Evolutionary conservation across 2,329 filamentous ascomycete genomes (phyloP), one percentile per base, ranked within the genome.

Genomic region (Fusarium verticillioides): DNA sequence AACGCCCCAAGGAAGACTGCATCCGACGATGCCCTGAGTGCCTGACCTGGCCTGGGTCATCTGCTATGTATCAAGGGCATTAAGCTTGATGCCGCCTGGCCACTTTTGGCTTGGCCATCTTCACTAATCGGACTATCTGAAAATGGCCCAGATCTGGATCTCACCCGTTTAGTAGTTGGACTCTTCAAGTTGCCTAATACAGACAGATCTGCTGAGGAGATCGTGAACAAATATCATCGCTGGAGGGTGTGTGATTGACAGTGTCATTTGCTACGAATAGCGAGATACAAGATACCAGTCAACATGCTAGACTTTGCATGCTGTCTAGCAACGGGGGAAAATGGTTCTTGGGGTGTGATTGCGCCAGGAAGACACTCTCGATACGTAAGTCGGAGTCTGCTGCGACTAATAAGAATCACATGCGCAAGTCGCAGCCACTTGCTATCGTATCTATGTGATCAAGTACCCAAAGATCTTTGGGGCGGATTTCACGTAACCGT

Each of bases 171-270:
- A 44, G 19, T 49, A 36, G 28, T 71, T 34, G 30, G 16, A 32
- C 61, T 73, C 66, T 49, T 49, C 13, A 32, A 30, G 64, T 68
- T 74, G 53, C 70, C 58, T 44, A 60, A 68, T 56, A 21, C 30
- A 52, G 66, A 28, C 56, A 63, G 32, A 52, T 46, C 34, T 43
- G 32, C 46, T n/a, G 34, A 42, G 44, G 23, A 26, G 39, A 44
- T n/a, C 15, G 50, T 6, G 34, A 40, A 34, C 30, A 34, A 54
- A 28, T 26, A 54, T 16, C 28, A 28, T 23, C 32, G 19, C 34
- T 40, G 23, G 50, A 18, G n/a, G 5, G 23, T 40, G 34, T 54
- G 50, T 30, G 50, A 30, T 54, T 30, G 43, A 61, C 34, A 21
- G 36, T 37, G 59, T 49, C 36, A 42, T 23, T 40, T 39, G 39